Conservation (phyloP, 2,329 filamentous ascomycete genomes). For the Phaeosphaeria sp. region DNA sequence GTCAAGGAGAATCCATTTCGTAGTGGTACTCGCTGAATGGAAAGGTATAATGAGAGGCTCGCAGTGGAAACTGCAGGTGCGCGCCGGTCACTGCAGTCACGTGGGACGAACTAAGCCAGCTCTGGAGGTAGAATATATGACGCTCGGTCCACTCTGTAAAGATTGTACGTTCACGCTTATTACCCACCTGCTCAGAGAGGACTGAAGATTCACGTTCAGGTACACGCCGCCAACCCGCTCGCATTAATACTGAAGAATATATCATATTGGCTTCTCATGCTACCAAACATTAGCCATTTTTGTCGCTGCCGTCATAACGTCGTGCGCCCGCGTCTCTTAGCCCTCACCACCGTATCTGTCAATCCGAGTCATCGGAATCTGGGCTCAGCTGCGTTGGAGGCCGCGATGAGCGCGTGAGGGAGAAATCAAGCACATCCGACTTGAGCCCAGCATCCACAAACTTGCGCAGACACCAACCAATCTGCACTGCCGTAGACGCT, state of each 20-base stretch:
- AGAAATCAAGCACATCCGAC: constrained; percentile 56
- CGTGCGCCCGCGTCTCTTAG: not conserved
- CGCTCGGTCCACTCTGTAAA: not conserved
- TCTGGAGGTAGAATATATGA: not conserved
- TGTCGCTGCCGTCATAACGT: not conserved
- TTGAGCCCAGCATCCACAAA: constrained; percentile 53
- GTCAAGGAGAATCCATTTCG: not conserved
- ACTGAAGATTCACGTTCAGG: not conserved
- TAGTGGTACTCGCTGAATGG: not conserved
- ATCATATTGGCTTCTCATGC: not conserved
- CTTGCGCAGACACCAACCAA: constrained; percentile 55
- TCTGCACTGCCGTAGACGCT: constrained; percentile 51
- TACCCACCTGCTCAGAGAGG: not conserved
- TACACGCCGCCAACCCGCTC: not conserved
- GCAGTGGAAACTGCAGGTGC: not conserved
- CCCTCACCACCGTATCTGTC: constrained; percentile 10
- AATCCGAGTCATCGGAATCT: constrained; percentile 43
- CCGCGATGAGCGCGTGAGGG: constrained; percentile 42
- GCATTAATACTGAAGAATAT: not conserved
- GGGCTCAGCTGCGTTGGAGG: constrained; percentile 47
- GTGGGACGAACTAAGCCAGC: not conserved
- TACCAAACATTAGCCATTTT: not conserved
- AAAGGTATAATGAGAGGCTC: not conserved
- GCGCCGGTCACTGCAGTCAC: not conserved
- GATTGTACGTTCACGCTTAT: not conserved